Conservation (phyloP, 768 basidiomycete genomes). For the Collybia sordida region DNA sequence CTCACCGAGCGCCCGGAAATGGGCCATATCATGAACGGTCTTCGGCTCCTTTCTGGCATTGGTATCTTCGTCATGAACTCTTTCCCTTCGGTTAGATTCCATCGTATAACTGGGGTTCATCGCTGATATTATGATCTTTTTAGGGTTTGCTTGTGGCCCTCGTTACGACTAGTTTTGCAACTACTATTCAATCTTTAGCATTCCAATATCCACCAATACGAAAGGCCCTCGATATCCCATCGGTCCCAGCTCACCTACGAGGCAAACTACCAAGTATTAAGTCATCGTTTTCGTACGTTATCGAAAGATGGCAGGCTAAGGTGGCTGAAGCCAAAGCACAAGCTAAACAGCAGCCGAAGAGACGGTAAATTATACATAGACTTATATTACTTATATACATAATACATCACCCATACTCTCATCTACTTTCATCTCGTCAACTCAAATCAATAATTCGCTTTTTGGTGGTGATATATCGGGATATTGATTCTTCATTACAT, state of each 20-base stretch:
- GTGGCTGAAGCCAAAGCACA: slow-evolving; percentile 18
- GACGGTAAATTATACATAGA: slow-evolving; percentile 13
- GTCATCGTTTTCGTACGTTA: slow-evolving; percentile 20
- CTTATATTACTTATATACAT: slow-evolving; percentile 4
- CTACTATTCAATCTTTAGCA: slow-evolving; percentile 48
- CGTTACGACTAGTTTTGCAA: slow-evolving; percentile 37
- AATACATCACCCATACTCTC: slow-evolving; percentile 6
- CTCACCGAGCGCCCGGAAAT: slow-evolving; percentile 48
- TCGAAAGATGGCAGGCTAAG: slow-evolving; percentile 20
- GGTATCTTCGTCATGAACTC: slow-evolving; percentile 45
- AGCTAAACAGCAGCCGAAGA: slow-evolving; percentile 13
- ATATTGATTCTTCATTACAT: background rate
- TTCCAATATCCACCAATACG: slow-evolving; percentile 47
- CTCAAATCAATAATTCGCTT: background rate
- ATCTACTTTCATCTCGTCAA: background rate
- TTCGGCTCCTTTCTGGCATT: slow-evolving; percentile 56
- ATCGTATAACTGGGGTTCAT: background rate
- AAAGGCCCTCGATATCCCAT: slow-evolving; percentile 33
- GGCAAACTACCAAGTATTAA: slow-evolving; percentile 30
- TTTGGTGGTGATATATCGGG: background rate
- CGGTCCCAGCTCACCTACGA: slow-evolving; percentile 24
- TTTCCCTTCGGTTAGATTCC: slow-evolving; percentile 66
- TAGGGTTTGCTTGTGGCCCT: slow-evolving; percentile 45
- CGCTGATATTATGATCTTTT: background rate
- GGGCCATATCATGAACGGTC: slow-evolving; percentile 66